phyloP scores from a whole-genome alignment of 257 asterid species.

The Forsythia suspensa region DNA sequence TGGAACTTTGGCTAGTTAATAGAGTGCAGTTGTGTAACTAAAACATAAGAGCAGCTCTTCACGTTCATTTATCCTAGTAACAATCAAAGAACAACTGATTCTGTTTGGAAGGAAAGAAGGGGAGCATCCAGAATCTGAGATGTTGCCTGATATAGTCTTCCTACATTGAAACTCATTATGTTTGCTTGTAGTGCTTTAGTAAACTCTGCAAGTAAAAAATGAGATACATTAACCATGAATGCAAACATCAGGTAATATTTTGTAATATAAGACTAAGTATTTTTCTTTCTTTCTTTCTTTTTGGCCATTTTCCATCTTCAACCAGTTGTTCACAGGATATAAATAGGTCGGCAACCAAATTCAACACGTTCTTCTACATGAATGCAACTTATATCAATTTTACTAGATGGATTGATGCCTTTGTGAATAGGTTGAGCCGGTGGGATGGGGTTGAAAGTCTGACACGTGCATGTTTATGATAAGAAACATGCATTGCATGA shows the following conservation, averaged over 20 bases:
- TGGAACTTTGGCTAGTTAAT: slow-evolving; percentile 1
- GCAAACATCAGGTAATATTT: not conserved
- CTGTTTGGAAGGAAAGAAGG: slow-evolving; percentile 72
- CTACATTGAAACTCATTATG: slow-evolving; percentile 48
- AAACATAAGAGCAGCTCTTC: not conserved
- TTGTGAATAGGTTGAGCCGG: not conserved
- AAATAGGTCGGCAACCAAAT: not conserved
- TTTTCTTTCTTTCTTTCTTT: not conserved
- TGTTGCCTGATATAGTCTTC: slow-evolving; percentile 79
- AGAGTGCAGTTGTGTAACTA: not conserved
- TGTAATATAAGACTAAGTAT: not conserved
- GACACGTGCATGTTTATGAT: not conserved
- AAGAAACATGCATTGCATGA: not conserved
- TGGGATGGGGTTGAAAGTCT: not conserved
- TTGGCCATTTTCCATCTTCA: not conserved
- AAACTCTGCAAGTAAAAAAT: slow-evolving; percentile 44
- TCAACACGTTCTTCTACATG: not conserved
- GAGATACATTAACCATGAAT: slow-evolving; percentile 31
- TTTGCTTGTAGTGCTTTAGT: slow-evolving; percentile 41
- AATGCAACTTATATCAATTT: not conserved
- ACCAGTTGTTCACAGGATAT: not conserved
- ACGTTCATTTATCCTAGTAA: not conserved
- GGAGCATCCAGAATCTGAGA: slow-evolving; percentile 61
- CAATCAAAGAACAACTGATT: not conserved
- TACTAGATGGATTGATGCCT: not conserved